Evolutionary conservation across 345 rosid species (phyloP).

Genomic region (Aquilaria sinensis): DNA sequence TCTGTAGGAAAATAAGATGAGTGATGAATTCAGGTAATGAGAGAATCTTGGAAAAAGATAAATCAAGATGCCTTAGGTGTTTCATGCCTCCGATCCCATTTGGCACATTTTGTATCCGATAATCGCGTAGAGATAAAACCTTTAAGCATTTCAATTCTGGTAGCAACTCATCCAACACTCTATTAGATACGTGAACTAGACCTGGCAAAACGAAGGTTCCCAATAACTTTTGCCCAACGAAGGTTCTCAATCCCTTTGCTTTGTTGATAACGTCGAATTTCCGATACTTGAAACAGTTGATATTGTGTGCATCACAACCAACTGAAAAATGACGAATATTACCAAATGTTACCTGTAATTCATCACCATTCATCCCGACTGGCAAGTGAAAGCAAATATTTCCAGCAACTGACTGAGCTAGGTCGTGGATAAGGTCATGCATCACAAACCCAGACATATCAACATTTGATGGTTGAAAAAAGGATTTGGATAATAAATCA

Average conservation of each 20-base stretch:
- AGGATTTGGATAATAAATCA: no score
- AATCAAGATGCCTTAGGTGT: neutral
- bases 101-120: neutral
- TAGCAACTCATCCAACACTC: neutral
- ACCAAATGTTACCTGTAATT: no score
- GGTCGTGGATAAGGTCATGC: no score
- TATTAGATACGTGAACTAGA: neutral
- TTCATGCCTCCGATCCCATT: neutral
- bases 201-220: no score
- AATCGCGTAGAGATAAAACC: neutral
- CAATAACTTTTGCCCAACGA: neutral
- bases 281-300: neutral
- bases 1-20: conserved; percentile 7
- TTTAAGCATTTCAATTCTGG: neutral
- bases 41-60: neutral
- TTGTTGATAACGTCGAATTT: neutral
- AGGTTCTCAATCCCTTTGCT: neutral
- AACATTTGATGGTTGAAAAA: no score
- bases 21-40: conserved; percentile 2
- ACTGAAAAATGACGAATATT: no score
- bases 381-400: no score
- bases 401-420: no score
- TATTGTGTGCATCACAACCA: no score
- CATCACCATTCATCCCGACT: no score
- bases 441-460: no score